phyloP scores from a whole-genome alignment of 257 asterid genomes.

The Agastache rugosa region DNA sequence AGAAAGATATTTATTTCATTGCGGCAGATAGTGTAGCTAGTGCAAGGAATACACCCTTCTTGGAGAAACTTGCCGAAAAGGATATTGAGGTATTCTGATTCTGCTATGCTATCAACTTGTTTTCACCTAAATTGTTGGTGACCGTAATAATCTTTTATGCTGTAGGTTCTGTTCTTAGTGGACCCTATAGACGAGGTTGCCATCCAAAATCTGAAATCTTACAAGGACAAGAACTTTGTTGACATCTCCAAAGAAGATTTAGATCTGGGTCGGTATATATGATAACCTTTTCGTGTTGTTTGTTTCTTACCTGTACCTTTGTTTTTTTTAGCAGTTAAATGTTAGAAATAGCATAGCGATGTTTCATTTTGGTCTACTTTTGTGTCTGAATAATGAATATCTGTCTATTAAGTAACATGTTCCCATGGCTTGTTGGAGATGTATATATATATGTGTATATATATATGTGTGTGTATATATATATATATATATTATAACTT shows the following conservation, averaged over 20 bases:
- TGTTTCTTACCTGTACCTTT: background rate
- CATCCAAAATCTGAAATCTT: constrained; percentile 81
- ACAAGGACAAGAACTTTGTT: constrained; percentile 83
- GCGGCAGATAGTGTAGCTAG: constrained; percentile 90
- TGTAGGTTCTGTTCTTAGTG: constrained; percentile 88
- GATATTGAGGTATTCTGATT: constrained; percentile 75
- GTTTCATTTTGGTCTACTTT: background rate
- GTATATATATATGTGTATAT: too few species aligned
- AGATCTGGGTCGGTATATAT: constrained; percentile 77
- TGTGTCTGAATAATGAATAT: background rate
- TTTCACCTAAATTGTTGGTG: constrained; percentile 4
- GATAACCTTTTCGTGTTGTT: constrained; percentile 20
- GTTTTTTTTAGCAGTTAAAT: background rate
- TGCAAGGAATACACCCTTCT: constrained; percentile 93
- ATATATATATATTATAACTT: too few species aligned
- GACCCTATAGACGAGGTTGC: constrained; percentile 98
- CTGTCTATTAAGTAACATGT: background rate
- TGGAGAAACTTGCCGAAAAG: constrained; percentile 89
- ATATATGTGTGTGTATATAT: too few species aligned
- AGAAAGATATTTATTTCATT: constrained; percentile 84
- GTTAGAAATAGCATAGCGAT: background rate
- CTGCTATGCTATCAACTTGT: constrained; percentile 17
- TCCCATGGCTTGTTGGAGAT: background rate
- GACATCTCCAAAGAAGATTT: constrained; percentile 98
- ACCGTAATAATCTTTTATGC: background rate